Evolutionary conservation across 352 stramenopile species (phyloP).

Genomic region (Peronospora farinosa): DNA sequence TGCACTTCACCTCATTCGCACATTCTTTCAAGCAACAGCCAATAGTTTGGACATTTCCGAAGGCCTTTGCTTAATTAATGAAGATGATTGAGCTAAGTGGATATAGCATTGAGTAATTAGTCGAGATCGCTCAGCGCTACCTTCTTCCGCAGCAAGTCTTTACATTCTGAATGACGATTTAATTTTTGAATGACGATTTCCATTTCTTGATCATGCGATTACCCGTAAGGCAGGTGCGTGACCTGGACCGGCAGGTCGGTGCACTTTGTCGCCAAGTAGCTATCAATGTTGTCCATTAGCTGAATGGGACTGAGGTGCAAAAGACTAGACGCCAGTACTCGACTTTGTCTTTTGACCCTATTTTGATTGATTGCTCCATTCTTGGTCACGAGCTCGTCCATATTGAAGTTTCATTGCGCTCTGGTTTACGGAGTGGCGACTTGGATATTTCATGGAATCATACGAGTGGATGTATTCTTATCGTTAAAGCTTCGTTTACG

Average conservation of each 20-base stretch:
- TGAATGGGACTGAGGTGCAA: slow-evolving; percentile 19
- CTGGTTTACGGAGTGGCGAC: slow-evolving; percentile 64
- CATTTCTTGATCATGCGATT: slow-evolving; percentile 65
- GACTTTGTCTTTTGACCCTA: slow-evolving; percentile 30
- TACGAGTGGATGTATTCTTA: slow-evolving; percentile 72
- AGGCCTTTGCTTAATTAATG: slow-evolving; percentile 78
- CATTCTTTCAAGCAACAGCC: slow-evolving; percentile 80
- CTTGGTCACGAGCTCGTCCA: slow-evolving; percentile 64
- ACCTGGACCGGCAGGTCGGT: slow-evolving; percentile 73
- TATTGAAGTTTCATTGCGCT: slow-evolving; percentile 68
- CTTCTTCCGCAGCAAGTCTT: slow-evolving; percentile 73
- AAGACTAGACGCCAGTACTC: slow-evolving; percentile 4
- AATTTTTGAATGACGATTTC: slow-evolving; percentile 59
- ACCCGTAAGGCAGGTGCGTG: slow-evolving; percentile 82
- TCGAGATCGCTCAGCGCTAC: slow-evolving; percentile 73
- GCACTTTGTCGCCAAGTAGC: slow-evolving; percentile 71
- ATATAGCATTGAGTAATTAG: slow-evolving; percentile 81
- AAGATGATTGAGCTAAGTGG: slow-evolving; percentile 77
- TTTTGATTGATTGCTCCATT: slow-evolving; percentile 54
- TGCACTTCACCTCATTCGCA: slow-evolving; percentile 75
- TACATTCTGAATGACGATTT: slow-evolving; percentile 55
- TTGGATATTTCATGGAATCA: slow-evolving; percentile 78
- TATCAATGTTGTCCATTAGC: slow-evolving; percentile 58
- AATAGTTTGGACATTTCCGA: slow-evolving; percentile 76
- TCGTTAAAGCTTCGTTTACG: slow-evolving; percentile 78